These are phyloP conservation scores for Teratosphaeriaceae sp. DNA, from an alignment of 2,329 filamentous ascomycete species.

Conservation along the genomic window DNA sequence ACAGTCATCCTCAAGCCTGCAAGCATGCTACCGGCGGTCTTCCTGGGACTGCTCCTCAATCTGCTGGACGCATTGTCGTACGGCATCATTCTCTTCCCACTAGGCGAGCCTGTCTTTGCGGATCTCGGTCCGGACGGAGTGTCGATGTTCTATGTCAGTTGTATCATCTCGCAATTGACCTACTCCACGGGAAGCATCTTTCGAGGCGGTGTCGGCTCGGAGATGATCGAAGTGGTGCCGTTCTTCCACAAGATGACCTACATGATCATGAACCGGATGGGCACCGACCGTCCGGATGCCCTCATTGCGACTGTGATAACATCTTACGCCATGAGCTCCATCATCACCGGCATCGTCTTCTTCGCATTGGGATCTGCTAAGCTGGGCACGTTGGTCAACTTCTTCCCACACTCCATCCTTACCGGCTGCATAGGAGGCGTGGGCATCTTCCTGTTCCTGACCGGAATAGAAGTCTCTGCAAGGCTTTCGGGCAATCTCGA, in stretches of 20 bases:
- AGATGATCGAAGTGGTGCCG: slow-evolving; percentile 97
- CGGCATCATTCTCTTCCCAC: slow-evolving; percentile 81
- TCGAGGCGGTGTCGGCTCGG: slow-evolving; percentile 84
- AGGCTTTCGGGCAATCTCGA: slow-evolving; percentile 78
- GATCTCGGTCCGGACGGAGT: slow-evolving; percentile 87
- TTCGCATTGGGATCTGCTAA: slow-evolving; percentile 82
- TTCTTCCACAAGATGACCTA: slow-evolving; percentile 99
- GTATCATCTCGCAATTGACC: slow-evolving; percentile 84
- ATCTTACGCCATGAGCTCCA: slow-evolving; percentile 80
- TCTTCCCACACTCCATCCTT: slow-evolving; percentile 92
- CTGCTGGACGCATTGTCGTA: slow-evolving; percentile 93
- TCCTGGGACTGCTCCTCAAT: slow-evolving; percentile 83
- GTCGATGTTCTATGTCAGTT: slow-evolving; percentile 98
- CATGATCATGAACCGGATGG: slow-evolving; percentile 72
- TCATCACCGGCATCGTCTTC: slow-evolving; percentile 87
- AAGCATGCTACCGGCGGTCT: slow-evolving; percentile 73
- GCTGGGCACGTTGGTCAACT: slow-evolving; percentile 88
- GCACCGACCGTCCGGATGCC: slow-evolving; percentile 72
- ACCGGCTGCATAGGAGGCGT: slow-evolving; percentile 97
- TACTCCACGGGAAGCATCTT: slow-evolving; percentile 89
- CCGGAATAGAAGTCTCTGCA: slow-evolving; percentile 88
- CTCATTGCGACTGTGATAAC: slow-evolving; percentile 93
- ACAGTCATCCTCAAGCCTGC: slow-evolving; percentile 60
- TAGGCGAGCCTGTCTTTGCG: slow-evolving; percentile 79
- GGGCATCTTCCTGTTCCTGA: slow-evolving; percentile 87